Base-by-base conservation (phyloP, 1,284 basidiomycete species). In the Ganoderma leucocontextum region DNA sequence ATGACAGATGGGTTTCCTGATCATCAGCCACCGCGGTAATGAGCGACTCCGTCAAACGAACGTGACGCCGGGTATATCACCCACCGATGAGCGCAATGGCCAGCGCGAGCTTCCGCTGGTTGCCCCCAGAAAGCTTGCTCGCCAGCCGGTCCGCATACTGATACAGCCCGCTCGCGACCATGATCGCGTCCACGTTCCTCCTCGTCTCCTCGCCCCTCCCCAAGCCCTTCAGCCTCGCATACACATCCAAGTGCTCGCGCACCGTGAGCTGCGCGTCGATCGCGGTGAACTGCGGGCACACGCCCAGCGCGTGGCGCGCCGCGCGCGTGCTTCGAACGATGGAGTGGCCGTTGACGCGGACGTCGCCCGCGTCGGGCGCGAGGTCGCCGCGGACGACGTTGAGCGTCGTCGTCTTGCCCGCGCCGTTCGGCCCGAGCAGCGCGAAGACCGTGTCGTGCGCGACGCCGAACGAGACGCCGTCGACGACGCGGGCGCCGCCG, bases 221-320 rank as follows among this genome's bases (percentile, higher is more conserved):
- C 12, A 95, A 81, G 4, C 94, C 93, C 78, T 94, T 91, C 44
- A 92, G 81, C 22, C 87, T 84, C 2, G 89, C 90, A 64, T 92
- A 92, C 15, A 91, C 82, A 39, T 84, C 68, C 44, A 95, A 81
- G 74, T 95, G 93, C 76, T 95, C 90, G 36, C 88, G 84, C 15
- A 94, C 93, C 2, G 91, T 94, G 59, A 95, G 80, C 71, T 93
- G 88, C 6, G 87, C 82, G 71, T 95, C 94, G 67, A 95, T 92
- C 0, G 93, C 93, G 5, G 93, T 93, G 79, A 94, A 93, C 73
- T 95, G 93, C 0, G 93, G 93, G 75, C 92, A 94, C 49, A 95
- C 91, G 1, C 93, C 93, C 7, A 95, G 85, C 5, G 86, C 84
- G 6, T 90, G 83, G 58, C 91, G 85, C 36, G 93, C 91, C 5